Percentiles rank a stretch among this genome's conserved stretches.
These are phyloP conservation scores for Magnusiomyces ingens DNA, from an alignment of 1,139 yeast species.

Conservation along the genomic window DNA sequence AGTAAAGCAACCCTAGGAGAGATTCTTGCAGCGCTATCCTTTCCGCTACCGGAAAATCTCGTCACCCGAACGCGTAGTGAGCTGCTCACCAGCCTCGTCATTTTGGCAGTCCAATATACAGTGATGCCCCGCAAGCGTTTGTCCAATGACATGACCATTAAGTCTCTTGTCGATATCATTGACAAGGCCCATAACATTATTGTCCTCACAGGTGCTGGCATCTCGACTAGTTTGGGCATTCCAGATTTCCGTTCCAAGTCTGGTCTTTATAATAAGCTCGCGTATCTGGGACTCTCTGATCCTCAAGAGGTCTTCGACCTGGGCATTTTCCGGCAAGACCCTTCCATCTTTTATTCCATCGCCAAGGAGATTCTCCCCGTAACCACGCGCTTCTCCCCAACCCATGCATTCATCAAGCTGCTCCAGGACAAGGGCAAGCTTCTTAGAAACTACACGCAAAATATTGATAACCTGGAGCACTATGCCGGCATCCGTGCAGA, in stretches of 20 bases:
- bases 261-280: slow-evolving; percentile 68
- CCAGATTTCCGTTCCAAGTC: slow-evolving; percentile 91
- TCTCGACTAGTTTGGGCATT: slow-evolving; percentile 85
- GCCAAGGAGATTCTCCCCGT: slow-evolving; percentile 85
- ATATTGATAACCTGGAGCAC: slow-evolving; percentile 85
- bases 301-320: slow-evolving; percentile 94
- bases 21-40: slow-evolving; percentile 36
- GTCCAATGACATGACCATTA: slow-evolving; percentile 40
- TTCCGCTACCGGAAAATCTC: slow-evolving; percentile 28
- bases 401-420: slow-evolving; percentile 74
- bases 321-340: slow-evolving; percentile 66
- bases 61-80: slow-evolving; percentile 15
- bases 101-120: slow-evolving; percentile 29
- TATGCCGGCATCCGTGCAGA: slow-evolving; percentile 70
- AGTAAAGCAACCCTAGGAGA: slow-evolving; percentile 42
- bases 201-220: slow-evolving; percentile 94
- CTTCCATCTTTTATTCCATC: slow-evolving; percentile 74
- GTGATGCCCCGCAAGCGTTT: slow-evolving; percentile 27
- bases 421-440: slow-evolving; percentile 74
- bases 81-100: slow-evolving; percentile 11
- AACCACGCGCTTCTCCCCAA: slow-evolving; percentile 59
- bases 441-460: slow-evolving; percentile 86
- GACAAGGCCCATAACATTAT: slow-evolving; percentile 53
- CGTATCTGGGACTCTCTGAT: slow-evolving; percentile 67
- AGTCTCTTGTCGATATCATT: slow-evolving; percentile 53